A percentile compares a stretch with the other conserved stretches of the same genome.
phyloP scores from a whole-genome alignment of 192 early-diverging fungal species.

The Coemansia furcata region DNA sequence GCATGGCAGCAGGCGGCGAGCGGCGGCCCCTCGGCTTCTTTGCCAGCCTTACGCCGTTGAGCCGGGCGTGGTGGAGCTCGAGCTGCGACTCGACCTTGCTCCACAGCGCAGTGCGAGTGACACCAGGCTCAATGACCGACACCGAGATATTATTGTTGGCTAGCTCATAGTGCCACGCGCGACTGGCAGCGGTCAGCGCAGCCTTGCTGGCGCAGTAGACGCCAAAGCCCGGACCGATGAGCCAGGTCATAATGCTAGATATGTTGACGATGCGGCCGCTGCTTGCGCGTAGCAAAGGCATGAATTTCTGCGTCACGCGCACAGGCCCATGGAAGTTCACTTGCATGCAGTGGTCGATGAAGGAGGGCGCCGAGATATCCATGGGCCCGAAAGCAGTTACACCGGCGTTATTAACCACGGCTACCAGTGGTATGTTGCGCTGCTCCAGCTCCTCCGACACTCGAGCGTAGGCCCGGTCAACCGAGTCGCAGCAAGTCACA shows the following conservation, averaged over 20 bases:
- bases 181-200: slow-evolving; percentile 46
- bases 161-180: slow-evolving; percentile 50
- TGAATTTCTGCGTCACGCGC: slow-evolving; percentile 47
- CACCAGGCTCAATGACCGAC: slow-evolving; percentile 48
- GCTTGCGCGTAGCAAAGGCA: slow-evolving; percentile 49
- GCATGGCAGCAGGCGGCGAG: slow-evolving; percentile 22
- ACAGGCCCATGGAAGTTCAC: slow-evolving; percentile 56
- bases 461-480: slow-evolving; percentile 30
- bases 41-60: slow-evolving; percentile 30
- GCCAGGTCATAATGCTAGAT: slow-evolving; percentile 54
- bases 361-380: slow-evolving; percentile 39
- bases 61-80: slow-evolving; percentile 47
- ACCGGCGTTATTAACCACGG: slow-evolving; percentile 54
- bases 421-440: slow-evolving; percentile 45
- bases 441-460: slow-evolving; percentile 33
- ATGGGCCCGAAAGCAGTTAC: slow-evolving; percentile 50
- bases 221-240: slow-evolving; percentile 54
- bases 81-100: slow-evolving; percentile 52
- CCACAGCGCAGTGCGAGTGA: slow-evolving; percentile 51
- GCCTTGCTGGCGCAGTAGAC: slow-evolving; percentile 57
- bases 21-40: not conserved
- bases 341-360: slow-evolving; percentile 41
- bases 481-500: slow-evolving; percentile 34
- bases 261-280: slow-evolving; percentile 54
- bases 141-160: slow-evolving; percentile 44